Conservation (phyloP, 768 basidiomycete species). For the Amanita thiersii region DNA sequence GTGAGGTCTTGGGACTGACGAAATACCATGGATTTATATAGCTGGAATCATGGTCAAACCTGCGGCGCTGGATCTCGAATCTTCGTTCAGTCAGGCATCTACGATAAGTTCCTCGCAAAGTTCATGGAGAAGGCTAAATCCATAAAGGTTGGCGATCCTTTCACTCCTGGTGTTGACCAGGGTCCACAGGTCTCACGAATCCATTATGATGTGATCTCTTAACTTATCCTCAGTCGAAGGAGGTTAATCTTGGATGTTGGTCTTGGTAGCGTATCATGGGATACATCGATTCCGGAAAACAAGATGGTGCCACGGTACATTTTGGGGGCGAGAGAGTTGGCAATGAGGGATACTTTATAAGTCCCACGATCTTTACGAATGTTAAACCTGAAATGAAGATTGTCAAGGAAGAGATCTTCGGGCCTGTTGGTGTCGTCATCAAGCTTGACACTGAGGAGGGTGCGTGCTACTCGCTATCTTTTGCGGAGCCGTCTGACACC, state of each 20-base stretch:
- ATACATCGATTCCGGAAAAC: conserved; percentile 69
- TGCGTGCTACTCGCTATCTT: conserved; percentile 7
- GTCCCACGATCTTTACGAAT: conserved; percentile 65
- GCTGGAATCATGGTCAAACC: conserved; percentile 66
- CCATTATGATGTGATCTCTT: conserved; percentile 55
- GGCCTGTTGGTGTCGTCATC: conserved; percentile 64
- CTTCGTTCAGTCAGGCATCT: conserved; percentile 73
- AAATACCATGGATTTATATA: conserved; percentile 14
- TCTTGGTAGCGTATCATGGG: conserved; percentile 54
- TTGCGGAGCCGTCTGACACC: too few relatives aligned
- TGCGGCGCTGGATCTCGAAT: conserved; percentile 83
- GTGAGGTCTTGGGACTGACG: not conserved
- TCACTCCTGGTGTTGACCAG: conserved; percentile 44
- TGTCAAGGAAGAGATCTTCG: conserved; percentile 65
- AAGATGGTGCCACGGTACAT: conserved; percentile 56
- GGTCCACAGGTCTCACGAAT: conserved; percentile 68
- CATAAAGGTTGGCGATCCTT: conserved; percentile 62
- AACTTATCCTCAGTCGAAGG: not conserved
- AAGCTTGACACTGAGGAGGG: conserved; percentile 55
- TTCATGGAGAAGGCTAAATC: conserved; percentile 43
- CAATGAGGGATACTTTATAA: conserved; percentile 60
- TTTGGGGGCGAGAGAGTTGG: conserved; percentile 54
- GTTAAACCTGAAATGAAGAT: conserved; percentile 59
- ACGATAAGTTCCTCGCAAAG: conserved; percentile 64
- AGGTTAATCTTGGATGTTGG: not conserved